Evolutionary conservation across 768 basidiomycete species (phyloP), one percentile per base, ranked within the genome.

Genomic region (Arthromyces matolae): DNA sequence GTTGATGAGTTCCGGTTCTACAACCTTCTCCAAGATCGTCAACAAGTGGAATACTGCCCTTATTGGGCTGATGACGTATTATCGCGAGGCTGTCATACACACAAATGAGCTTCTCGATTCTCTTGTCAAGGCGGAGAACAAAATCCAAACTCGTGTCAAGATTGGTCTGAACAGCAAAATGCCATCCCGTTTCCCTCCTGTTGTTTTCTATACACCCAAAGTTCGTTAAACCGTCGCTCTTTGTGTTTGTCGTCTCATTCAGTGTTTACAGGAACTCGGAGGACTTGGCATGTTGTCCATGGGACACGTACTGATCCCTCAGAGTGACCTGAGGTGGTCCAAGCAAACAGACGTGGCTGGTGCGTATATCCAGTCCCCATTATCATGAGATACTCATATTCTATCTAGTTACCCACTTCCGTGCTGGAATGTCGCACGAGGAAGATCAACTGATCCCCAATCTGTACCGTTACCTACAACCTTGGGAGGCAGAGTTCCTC

Each of bases 151-250:
- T 3, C 91, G 96, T 70, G 95, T 99, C 61, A 98, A 98, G 79
- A 97, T 99, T 53, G 96, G 95, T n/a, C 63, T 96, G 57, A 96
- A 97, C 77, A 91, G 89, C 67, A 96, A 98, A 74, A 98, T 99
- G 96, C 96, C 96, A 19, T 96, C 93, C 4, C 87, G 93, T 78
- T 97, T 98, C 81, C 95, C 96, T 47, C 88, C 95, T 9, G 89
- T 91, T 13, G 89, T 94, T 7, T 95, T 93, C 75, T 95, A 96
- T 64, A 94, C 92, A 5, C 94, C 93, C 0, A 97, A 97, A 76
- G 81, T 83, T 23, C 35, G 54, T 49, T 22, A 1, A 18, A 45
- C 52, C 16, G 8, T 28, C 14, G 28, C 27, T 32, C 5, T 22
- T 40, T 13, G 8, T 28, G n/a, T n/a, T n/a, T n/a, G n/a, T 35